phyloP scores from a whole-genome alignment of 305 asterid species.

The Coffea humblotiana region DNA sequence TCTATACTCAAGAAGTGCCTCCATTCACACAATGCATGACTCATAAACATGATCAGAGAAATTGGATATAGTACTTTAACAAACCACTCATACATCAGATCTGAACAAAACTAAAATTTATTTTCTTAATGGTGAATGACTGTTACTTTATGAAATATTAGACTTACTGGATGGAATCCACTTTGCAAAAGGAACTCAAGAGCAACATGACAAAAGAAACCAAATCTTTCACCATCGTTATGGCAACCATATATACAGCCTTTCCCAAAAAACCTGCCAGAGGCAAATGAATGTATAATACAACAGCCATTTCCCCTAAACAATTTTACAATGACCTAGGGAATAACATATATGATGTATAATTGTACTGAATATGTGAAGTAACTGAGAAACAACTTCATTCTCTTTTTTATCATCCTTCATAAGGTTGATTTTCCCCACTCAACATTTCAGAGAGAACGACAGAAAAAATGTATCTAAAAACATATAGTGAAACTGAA shows the following conservation, averaged over 20 bases:
- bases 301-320: conserved; percentile 18
- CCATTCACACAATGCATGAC: not conserved
- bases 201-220: conserved; percentile 96
- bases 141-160: not conserved
- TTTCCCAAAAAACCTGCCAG: conserved; percentile 72
- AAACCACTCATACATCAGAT: no score
- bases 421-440: conserved; percentile 1
- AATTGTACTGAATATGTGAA: not conserved
- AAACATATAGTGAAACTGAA: not conserved
- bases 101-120: not conserved
- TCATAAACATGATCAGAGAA: not conserved
- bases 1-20: not conserved
- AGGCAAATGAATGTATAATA: conserved; percentile 27
- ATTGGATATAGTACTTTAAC: not conserved
- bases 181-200: conserved; percentile 96
- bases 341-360: not conserved
- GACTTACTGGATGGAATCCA: conserved; percentile 90
- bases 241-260: conserved; percentile 86
- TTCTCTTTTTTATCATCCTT: not conserved
- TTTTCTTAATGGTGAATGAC: not conserved
- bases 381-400: not conserved
- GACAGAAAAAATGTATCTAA: not conserved
- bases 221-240: conserved; percentile 91
- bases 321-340: not conserved
- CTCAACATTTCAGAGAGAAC: not conserved